Conservation (phyloP, 1,284 basidiomycete species). For the Uromyces viciae-fabae region DNA sequence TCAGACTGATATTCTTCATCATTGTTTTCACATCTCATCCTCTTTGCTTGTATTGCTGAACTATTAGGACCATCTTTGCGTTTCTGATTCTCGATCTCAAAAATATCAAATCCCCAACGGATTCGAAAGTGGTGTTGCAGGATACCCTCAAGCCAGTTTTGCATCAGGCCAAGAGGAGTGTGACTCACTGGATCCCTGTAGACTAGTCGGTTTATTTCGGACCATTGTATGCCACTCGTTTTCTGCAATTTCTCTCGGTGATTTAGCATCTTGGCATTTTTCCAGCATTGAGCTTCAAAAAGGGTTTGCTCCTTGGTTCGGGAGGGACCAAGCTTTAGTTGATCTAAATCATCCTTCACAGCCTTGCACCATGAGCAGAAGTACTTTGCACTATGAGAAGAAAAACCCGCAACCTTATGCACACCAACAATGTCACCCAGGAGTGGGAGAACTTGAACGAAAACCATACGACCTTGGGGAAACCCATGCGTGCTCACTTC, state of each 20-base stretch:
- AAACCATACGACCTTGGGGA: constrained; percentile 13
- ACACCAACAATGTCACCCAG: constrained; percentile 13
- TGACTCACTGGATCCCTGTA: constrained; percentile 8
- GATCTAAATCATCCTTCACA: background rate
- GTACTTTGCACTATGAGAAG: background rate
- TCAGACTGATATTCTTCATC: background rate
- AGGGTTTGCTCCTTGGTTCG: background rate
- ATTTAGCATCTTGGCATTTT: background rate
- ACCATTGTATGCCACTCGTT: constrained; percentile 11
- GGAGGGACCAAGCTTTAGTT: background rate
- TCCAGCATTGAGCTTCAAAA: background rate
- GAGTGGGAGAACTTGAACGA: background rate
- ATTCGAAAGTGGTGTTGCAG: constrained; percentile 10
- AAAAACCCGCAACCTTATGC: constrained; percentile 17
- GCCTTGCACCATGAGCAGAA: constrained; percentile 19
- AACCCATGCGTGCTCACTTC: background rate
- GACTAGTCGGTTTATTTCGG: constrained; percentile 16
- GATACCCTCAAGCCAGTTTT: constrained; percentile 33
- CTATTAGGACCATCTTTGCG: background rate
- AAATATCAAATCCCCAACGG: constrained; percentile 5
- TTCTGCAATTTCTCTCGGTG: background rate
- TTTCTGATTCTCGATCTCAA: background rate
- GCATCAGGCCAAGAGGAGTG: constrained; percentile 24
- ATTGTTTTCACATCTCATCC: background rate
- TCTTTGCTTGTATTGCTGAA: background rate